Evolutionary conservation across 331 rosid species (phyloP), one percentile per base, ranked within the genome.

Genomic region (Stylosanthes scabra): DNA sequence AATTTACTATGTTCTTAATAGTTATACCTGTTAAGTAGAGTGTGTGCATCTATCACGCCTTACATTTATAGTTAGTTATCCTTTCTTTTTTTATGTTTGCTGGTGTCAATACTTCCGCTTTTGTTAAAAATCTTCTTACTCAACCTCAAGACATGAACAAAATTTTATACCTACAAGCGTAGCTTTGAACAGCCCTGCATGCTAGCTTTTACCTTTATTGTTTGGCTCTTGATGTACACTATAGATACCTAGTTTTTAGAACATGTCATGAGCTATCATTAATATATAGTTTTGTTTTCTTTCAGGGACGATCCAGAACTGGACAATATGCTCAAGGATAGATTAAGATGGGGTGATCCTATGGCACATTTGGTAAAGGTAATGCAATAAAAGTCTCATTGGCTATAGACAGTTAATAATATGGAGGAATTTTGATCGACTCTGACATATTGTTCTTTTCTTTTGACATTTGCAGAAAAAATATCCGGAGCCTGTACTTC

Each of bases 281-380:
- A 8, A 41, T 41, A 62, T 41, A 41, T 41, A 7, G 46, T 9
- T 41, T 7, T 41, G 46, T 41, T 41, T 41, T 41, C 46, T 41
- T 41, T 41, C 46, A 41, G 99, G 74, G 97, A 94, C 77, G 97
- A 94, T 84, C 89, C 97, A 0, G 96, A 94, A 54, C 96, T 91
- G 9, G 97, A 94, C 80, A 78, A 79, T n/a, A 74, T 86, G 71
- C 5, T 91, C 84, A 94, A 85, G 78, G 97, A 90, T 7, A 81
- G 86, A 71, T 8, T 87, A 59, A 77, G 99, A 77, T 91, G 97
- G 97, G 99, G 97, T 16, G 99, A 94, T 82, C 99, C 96, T 27
- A 91, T 94, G 99, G 96, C 97, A 9, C 91, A 91, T 75, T 78
- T 94, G 78, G 99, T 94, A 9, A 89, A 94, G 96, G 97, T 86